Evolutionary conservation across 495 filamentous ascomycete genomes (phyloP).

Genomic region (Hypomontagnella submonticulosa): DNA sequence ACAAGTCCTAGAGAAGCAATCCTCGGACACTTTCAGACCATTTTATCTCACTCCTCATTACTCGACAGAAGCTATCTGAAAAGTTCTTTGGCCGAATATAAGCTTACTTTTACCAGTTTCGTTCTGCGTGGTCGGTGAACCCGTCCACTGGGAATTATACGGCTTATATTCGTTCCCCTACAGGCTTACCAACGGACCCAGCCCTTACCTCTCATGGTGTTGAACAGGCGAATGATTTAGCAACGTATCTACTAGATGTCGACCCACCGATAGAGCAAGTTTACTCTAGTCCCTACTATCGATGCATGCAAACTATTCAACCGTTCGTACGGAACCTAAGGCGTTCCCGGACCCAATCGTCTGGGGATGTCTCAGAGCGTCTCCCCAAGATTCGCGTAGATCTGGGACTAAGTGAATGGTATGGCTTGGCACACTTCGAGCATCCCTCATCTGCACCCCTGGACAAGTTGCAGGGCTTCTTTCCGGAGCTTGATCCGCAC

Average conservation of each 20-base stretch:
- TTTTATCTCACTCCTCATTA: conserved; percentile 11
- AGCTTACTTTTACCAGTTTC: conserved; percentile 70
- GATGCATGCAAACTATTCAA: conserved; percentile 87
- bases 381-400: conserved; percentile 69
- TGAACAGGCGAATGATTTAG: conserved; percentile 83
- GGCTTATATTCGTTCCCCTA: conserved; percentile 76
- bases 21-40: background rate
- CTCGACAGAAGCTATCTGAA: conserved; percentile 24
- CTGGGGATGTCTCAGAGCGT: conserved; percentile 25
- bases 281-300: conserved; percentile 89
- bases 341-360: conserved; percentile 12
- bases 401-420: conserved; percentile 91
- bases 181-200: conserved; percentile 87
- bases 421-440: conserved; percentile 79
- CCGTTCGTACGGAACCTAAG: conserved; percentile 64
- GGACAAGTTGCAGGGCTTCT: conserved; percentile 68
- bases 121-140: conserved; percentile 88
- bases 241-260: conserved; percentile 66
- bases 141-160: conserved; percentile 78
- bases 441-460: conserved; percentile 81
- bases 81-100: conserved; percentile 26
- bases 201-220: conserved; percentile 87
- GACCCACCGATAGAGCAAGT: conserved; percentile 76
- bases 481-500: conserved; percentile 65
- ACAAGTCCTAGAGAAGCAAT: conserved; percentile 4